phyloP scores from a whole-genome alignment of 140 eudicot species.

The Stevia rebaudiana region DNA sequence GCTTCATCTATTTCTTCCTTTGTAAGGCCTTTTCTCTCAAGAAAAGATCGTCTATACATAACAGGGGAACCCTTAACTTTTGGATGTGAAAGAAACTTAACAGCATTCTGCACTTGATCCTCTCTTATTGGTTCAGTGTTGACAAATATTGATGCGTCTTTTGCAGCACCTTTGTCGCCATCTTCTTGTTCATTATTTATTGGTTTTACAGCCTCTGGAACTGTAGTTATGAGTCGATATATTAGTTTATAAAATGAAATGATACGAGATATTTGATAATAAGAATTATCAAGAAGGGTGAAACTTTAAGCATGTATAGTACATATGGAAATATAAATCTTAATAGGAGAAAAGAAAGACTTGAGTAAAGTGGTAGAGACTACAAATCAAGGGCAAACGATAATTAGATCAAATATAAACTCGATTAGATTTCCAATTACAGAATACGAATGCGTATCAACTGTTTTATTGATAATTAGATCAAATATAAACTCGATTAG shows the following conservation, averaged over 20 bases:
- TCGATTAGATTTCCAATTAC: background rate
- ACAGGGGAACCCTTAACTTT: constrained; percentile 95
- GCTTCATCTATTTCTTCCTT: constrained; percentile 99
- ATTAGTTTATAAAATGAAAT: background rate
- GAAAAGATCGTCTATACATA: constrained; percentile 83
- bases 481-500: background rate
- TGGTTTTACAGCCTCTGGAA: constrained; percentile 48
- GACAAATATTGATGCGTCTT: constrained; percentile 75
- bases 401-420: too few species aligned
- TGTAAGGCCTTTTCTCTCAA: constrained; percentile 94
- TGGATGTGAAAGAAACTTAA: constrained; percentile 93
- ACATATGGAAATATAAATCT: background rate
- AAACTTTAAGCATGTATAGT: background rate
- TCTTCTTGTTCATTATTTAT: constrained; percentile 30
- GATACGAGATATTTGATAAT: background rate
- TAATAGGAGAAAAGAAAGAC: background rate
- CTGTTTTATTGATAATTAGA: background rate
- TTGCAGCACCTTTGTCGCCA: constrained; percentile 37
- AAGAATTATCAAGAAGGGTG: background rate
- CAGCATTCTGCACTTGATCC: constrained; percentile 96
- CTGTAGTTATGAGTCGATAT: constrained; percentile 20
- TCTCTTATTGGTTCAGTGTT: constrained; percentile 89
- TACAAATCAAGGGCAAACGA: background rate
- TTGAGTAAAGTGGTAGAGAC: background rate
- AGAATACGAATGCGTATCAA: background rate